Conservation (phyloP, 345 rosid genomes). For the Excoecaria agallocha region DNA sequence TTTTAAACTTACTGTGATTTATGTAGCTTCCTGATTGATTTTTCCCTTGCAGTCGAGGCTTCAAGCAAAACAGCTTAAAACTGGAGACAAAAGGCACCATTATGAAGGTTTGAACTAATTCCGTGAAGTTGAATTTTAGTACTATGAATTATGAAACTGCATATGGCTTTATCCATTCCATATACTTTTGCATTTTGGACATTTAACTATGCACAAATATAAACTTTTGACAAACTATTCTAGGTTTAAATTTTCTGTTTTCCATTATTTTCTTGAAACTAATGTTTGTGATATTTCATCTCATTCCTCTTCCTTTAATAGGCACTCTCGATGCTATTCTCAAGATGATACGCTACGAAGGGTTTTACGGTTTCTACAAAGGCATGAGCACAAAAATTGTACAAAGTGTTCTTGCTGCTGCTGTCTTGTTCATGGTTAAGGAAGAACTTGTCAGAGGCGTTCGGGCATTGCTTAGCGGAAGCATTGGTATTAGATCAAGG, state of each 20-base stretch:
- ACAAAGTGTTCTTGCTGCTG: conserved; percentile 92
- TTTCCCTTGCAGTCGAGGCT: conserved; percentile 62
- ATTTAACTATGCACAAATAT: not conserved
- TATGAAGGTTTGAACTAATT: conserved; percentile 57
- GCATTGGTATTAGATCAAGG: conserved; percentile 31
- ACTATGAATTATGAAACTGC: not conserved
- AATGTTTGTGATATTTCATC: not conserved
- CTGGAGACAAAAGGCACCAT: conserved; percentile 71
- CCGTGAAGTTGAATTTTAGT: not conserved
- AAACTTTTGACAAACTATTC: not conserved
- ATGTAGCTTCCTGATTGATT: not conserved
- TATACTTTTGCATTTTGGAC: not conserved
- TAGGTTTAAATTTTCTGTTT: not conserved
- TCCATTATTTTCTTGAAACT: not conserved
- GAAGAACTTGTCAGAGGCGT: conserved; percentile 85
- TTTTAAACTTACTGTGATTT: not conserved
- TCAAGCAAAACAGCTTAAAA: conserved; percentile 78
- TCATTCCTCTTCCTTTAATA: conserved; percentile 19
- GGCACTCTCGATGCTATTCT: conserved; percentile 82
- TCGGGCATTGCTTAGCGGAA: conserved; percentile 46
- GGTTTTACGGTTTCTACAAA: conserved; percentile 77
- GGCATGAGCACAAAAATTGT: conserved; percentile 91
- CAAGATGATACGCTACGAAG: conserved; percentile 88
- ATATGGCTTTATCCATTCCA: not conserved
- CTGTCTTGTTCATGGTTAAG: conserved; percentile 86